phyloP scores from a whole-genome alignment of 805 yeast genomes.

The Grigorovia transvaalensis region DNA sequence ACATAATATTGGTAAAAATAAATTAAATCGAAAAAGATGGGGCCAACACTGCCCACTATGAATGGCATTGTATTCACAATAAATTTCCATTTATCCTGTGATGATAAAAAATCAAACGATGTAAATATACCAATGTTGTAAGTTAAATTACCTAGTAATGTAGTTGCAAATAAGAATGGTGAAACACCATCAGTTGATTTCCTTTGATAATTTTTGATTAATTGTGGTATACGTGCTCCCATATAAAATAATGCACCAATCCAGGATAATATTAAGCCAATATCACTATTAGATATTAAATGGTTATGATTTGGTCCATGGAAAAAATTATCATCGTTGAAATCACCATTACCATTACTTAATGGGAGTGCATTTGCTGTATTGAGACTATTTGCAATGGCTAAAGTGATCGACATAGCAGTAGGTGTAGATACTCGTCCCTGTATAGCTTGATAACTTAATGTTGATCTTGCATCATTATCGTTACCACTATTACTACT shows the following conservation, averaged over 20 bases:
- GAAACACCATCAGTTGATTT: conserved; percentile 84
- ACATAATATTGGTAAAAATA: conserved; percentile 51
- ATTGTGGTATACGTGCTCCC: conserved; percentile 75
- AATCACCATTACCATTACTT: neutral
- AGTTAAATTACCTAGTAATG: conserved; percentile 65
- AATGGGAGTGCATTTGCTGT: neutral
- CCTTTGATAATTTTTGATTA: conserved; percentile 61
- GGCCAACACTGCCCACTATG: conserved; percentile 77
- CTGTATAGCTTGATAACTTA: conserved; percentile 23
- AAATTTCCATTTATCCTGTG: conserved; percentile 36
- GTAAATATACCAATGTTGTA: conserved; percentile 68
- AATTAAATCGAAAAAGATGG: conserved; percentile 62
- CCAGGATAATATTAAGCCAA: conserved; percentile 61
- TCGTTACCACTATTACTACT: conserved; percentile 9
- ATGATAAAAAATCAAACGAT: conserved; percentile 41
- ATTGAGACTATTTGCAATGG: conserved; percentile 1
- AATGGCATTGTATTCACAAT: conserved; percentile 67
- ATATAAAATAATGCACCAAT: conserved; percentile 65
- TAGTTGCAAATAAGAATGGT: conserved; percentile 67
- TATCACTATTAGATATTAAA: neutral
- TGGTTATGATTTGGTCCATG: neutral
- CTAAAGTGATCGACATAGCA: neutral
- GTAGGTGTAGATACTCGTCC: conserved; percentile 27
- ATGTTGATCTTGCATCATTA: conserved; percentile 42
- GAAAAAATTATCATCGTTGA: neutral